These are phyloP conservation scores for Aspergillus tubingensis DNA, from an alignment of 2,329 filamentous ascomycete genomes.

Conservation along the genomic window DNA sequence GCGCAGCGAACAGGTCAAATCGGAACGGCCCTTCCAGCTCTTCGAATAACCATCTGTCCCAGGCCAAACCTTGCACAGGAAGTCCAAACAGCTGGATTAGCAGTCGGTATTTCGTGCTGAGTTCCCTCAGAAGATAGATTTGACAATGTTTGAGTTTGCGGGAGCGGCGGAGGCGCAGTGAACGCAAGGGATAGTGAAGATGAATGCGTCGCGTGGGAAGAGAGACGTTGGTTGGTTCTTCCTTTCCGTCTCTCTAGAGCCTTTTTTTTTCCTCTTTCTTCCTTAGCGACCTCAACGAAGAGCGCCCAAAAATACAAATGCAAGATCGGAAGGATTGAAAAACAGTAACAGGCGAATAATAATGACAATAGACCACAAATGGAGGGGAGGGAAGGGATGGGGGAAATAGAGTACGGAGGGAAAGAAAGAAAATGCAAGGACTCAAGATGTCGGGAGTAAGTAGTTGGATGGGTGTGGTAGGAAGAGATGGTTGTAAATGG, in stretches of 20 bases:
- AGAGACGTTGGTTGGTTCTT: constrained; percentile 14
- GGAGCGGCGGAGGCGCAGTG: constrained; percentile 32
- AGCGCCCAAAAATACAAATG: background rate
- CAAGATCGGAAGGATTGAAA: too few species aligned
- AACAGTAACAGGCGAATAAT: constrained; percentile 1
- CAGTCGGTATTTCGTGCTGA: constrained; percentile 16
- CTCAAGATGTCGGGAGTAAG: background rate
- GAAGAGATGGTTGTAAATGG: background rate
- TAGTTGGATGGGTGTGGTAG: background rate
- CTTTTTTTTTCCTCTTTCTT: background rate
- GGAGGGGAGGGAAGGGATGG: background rate
- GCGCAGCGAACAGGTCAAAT: constrained; percentile 33
- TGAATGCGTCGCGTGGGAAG: constrained; percentile 37
- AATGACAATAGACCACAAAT: background rate
- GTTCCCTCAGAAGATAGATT: constrained; percentile 18
- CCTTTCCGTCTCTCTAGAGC: constrained; percentile 3
- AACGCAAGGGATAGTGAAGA: constrained; percentile 29
- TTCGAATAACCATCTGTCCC: constrained; percentile 23
- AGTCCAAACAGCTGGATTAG: constrained; percentile 18
- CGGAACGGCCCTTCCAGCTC: constrained; percentile 23
- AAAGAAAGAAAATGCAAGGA: constrained; percentile 5
- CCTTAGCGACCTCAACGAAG: background rate
- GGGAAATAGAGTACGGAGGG: background rate
- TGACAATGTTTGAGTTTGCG: constrained; percentile 24
- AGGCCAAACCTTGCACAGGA: constrained; percentile 15